A percentile compares a stretch with the other conserved stretches of the same genome.
Evolutionary conservation across 176 grass and related monocot genomes (phyloP).

Genomic region (Dendrocalamus sinicus): DNA sequence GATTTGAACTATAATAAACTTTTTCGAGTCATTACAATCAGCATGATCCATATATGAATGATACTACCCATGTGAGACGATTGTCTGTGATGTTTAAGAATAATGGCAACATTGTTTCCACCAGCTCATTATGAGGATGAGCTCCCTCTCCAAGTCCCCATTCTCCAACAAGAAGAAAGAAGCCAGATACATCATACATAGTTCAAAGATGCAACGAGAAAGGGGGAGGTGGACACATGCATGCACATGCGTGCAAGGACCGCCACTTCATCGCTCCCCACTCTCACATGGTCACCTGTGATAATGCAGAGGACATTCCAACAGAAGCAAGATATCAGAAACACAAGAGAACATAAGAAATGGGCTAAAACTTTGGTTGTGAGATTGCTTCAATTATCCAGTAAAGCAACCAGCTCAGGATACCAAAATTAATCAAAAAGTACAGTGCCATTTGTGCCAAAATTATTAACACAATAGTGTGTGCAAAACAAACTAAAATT

Average conservation of each 20-base stretch:
- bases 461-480: not conserved
- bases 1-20: constrained; percentile 17
- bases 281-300: constrained; percentile 51
- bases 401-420: constrained; percentile 28
- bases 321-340: constrained; percentile 25
- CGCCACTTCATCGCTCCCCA: constrained; percentile 44
- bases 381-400: constrained; percentile 30
- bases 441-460: constrained; percentile 18
- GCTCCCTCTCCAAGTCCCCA: constrained; percentile 30
- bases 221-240: constrained; percentile 41
- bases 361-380: constrained; percentile 26
- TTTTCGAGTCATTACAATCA: not conserved
- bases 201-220: constrained; percentile 39
- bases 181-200: constrained; percentile 38
- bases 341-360: constrained; percentile 44
- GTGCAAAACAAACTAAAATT: constrained; percentile 15
- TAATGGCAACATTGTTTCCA: constrained; percentile 34
- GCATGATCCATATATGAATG: constrained; percentile 22
- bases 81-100: constrained; percentile 30
- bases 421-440: constrained; percentile 37
- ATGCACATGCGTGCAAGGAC: constrained; percentile 59
- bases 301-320: constrained; percentile 48
- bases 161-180: constrained; percentile 45
- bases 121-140: constrained; percentile 36
- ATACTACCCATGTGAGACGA: constrained; percentile 36